A percentile compares a stretch with the other conserved stretches of the same genome.
Evolutionary conservation across 805 yeast species (phyloP).

Genomic region (Wickerhamia fluorescens): DNA sequence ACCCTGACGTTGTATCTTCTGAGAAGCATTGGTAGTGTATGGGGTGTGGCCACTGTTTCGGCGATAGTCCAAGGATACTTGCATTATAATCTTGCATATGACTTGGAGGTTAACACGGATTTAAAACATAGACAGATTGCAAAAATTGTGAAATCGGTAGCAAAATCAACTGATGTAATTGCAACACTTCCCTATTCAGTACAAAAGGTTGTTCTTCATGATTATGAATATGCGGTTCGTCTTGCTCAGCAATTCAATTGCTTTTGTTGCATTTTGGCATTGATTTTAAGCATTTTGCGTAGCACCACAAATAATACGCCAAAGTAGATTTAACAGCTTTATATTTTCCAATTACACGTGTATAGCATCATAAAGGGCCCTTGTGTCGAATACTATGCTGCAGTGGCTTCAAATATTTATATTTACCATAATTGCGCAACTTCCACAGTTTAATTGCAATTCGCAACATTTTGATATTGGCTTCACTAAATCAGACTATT

Average conservation of each 20-base stretch:
- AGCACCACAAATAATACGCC: too few relatives aligned
- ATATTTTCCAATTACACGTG: too few relatives aligned
- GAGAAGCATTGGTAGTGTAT: conserved; percentile 34
- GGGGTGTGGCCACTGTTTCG: conserved; percentile 26
- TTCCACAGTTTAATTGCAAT: too few relatives aligned
- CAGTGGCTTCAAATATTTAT: too few relatives aligned
- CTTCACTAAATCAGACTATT: too few relatives aligned
- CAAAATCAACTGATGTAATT: conserved; percentile 16
- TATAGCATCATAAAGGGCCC: too few relatives aligned
- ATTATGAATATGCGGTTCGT: conserved; percentile 18
- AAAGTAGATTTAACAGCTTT: too few relatives aligned
- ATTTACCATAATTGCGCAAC: too few relatives aligned
- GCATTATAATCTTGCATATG: conserved; percentile 6
- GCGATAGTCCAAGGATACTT: conserved; percentile 13
- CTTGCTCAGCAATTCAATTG: conserved; percentile 20
- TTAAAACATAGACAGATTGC: conserved; percentile 10
- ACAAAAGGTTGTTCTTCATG: conserved; percentile 12
- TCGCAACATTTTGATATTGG: too few relatives aligned
- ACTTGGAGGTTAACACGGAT: conserved; percentile 8
- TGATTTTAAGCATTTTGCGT: conserved; percentile 9
- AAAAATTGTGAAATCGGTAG: conserved; percentile 11
- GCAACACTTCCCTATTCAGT: conserved; percentile 10
- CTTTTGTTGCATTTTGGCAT: too few relatives aligned
- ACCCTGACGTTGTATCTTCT: conserved; percentile 32
- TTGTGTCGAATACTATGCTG: too few relatives aligned